Conservation (phyloP, 2,329 filamentous ascomycete species). For the Zymoseptoria crescenta region DNA sequence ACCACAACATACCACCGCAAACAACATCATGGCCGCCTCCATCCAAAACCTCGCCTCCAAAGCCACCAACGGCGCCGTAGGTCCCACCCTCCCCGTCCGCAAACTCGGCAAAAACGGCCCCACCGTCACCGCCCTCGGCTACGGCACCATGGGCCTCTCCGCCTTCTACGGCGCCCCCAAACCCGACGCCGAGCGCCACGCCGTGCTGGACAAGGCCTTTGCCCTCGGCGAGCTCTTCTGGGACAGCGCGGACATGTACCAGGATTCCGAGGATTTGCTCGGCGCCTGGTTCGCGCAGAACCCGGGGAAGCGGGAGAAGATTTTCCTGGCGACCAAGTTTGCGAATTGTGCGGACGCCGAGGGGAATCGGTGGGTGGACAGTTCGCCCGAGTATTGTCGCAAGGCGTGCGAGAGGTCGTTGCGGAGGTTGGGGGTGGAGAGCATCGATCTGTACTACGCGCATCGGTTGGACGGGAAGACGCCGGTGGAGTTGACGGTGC, state of each 20-base stretch:
- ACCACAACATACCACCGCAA: neutral
- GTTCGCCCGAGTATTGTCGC: slow-evolving; percentile 35
- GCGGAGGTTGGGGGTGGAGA: slow-evolving; percentile 31
- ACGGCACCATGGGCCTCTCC: slow-evolving; percentile 47
- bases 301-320: slow-evolving; percentile 41
- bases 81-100: slow-evolving; percentile 34
- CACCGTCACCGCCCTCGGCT: slow-evolving; percentile 43
- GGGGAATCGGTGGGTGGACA: slow-evolving; percentile 30
- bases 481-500: slow-evolving; percentile 43
- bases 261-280: slow-evolving; percentile 39
- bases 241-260: slow-evolving; percentile 38
- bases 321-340: slow-evolving; percentile 50
- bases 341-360: slow-evolving; percentile 36
- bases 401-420: slow-evolving; percentile 35
- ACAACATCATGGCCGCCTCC: neutral
- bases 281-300: slow-evolving; percentile 37
- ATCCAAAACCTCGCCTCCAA: slow-evolving; percentile 17
- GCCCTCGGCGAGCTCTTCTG: slow-evolving; percentile 46
- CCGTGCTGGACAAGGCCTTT: slow-evolving; percentile 45
- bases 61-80: slow-evolving; percentile 19
- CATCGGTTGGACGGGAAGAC: slow-evolving; percentile 39
- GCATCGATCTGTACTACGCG: slow-evolving; percentile 34
- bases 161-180: slow-evolving; percentile 42
- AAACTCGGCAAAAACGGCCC: slow-evolving; percentile 48
- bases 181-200: slow-evolving; percentile 44